Conservation (phyloP, 345 rosid genomes). For the Citrus sp. region DNA sequence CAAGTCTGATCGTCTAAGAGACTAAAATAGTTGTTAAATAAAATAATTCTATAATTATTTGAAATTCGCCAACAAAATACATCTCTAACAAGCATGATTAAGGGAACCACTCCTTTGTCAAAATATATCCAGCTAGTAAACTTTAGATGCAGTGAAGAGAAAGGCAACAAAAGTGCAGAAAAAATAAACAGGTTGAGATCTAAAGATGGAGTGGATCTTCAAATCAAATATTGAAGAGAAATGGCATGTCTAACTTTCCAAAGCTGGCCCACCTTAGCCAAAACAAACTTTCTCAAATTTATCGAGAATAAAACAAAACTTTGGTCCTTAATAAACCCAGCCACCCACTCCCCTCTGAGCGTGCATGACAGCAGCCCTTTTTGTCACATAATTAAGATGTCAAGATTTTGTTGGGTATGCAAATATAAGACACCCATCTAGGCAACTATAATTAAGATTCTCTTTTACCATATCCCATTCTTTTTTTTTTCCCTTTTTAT, state of each 20-base stretch:
- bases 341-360: slow-evolving; percentile 4
- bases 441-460: slow-evolving; percentile 18
- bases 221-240: slow-evolving; percentile 2
- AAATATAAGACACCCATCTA: slow-evolving; percentile 9
- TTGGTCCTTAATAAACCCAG: slow-evolving; percentile 7
- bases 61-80: background rate
- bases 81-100: too few species aligned
- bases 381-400: background rate
- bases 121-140: background rate
- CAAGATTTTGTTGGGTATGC: slow-evolving; percentile 33
- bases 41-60: too few species aligned
- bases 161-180: background rate
- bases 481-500: background rate
- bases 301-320: slow-evolving; percentile 10
- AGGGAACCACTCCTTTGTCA: background rate
- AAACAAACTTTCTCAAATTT: slow-evolving; percentile 17
- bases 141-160: slow-evolving; percentile 3
- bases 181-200: background rate
- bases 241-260: slow-evolving; percentile 15
- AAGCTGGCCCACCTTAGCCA: slow-evolving; percentile 18
- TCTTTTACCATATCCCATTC: background rate
- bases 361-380: slow-evolving; percentile 15
- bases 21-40: background rate
- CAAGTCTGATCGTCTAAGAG: background rate
- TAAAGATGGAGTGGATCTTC: background rate